Base-by-base conservation (phyloP, 768 basidiomycete species). In the Psilocybe sp. region DNA sequence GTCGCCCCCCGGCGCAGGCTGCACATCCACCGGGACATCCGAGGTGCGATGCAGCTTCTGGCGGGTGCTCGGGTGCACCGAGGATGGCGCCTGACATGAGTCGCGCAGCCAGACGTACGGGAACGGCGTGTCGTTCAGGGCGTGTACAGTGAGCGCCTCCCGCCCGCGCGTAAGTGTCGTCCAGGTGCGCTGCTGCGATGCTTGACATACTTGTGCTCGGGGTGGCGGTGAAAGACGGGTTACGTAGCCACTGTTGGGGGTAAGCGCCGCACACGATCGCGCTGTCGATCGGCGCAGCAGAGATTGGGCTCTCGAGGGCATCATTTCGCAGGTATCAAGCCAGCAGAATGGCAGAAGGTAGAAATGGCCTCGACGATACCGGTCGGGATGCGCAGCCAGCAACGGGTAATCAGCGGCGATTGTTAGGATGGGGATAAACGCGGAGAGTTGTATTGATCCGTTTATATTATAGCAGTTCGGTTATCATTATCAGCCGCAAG, bases 21-120 rank as follows among this genome's bases (percentile, higher is more conserved):
- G 60, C 44, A 84, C 69, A 42, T 81, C 72, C 10, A 64, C 42
- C 0, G 81, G 77, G 18, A 89, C 68, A 57, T 90, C 88, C 0
- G 85, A 83, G 2, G 87, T 80, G 44, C 79, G 70, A 60, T 84
- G 83, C 0, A 92, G 72, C 59, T 90, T 90, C 66, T 98, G 95
- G 2, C 67, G 71, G 0, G 87, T 92, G 3, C 83, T 79, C 0
- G 89, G 85, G 57, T 97, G 89, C 8, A 95, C 65, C 55, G 88
- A 94, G 2, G 69, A 59, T 0, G 80, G 68, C 37, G 87, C 92
- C 50, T 79, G 81, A 57, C 93, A 97, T 0, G 88, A 79, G 60
- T 98, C 94, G 18, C 93, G 83, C 9, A 98, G 78, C 85, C 91
- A 94, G 47, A 82, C 67, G 59, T 79, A 84, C 0, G 88, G 78